A percentile compares a stretch with the other conserved stretches of the same genome.
Conservation (phyloP, 1,139 yeast species). For the Blastobotrys serpentis region DNA sequence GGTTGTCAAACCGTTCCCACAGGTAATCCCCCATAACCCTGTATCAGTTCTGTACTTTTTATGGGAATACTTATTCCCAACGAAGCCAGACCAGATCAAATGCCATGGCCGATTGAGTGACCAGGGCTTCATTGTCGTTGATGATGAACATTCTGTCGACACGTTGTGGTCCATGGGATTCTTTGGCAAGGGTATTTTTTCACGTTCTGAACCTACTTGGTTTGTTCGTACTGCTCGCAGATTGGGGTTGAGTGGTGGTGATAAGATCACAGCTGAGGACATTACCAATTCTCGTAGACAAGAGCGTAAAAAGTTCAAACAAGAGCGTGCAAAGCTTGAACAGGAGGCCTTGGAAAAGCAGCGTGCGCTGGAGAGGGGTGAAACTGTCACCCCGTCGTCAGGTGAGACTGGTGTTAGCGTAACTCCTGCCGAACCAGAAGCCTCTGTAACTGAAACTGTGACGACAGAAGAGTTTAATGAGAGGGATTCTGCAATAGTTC, state of each 20-base stretch:
- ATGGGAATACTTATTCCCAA: conserved; percentile 34
- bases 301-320: conserved; percentile 71
- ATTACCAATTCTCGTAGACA: conserved; percentile 70
- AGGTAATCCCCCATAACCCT: conserved; percentile 40
- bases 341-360: conserved; percentile 34
- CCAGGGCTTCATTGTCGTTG: conserved; percentile 44
- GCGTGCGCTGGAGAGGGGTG: conserved; percentile 25
- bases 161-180: conserved; percentile 82
- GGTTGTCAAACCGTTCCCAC: conserved; percentile 41
- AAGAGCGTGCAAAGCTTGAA: conserved; percentile 45
- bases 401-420: too few relatives aligned
- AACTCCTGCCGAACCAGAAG: conserved; percentile 16
- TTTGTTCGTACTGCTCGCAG: conserved; percentile 58
- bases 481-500: conserved; percentile 36
- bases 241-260: conserved; percentile 43
- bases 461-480: not conserved
- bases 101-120: conserved; percentile 38
- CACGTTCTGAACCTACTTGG: conserved; percentile 96
- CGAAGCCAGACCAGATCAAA: conserved; percentile 33
- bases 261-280: conserved; percentile 57
- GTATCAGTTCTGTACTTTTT: conserved; percentile 37
- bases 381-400: too few relatives aligned
- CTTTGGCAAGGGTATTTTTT: conserved; percentile 87
- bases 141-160: conserved; percentile 49
- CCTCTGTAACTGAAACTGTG: not conserved